Conservation (phyloP, 805 yeast genomes). For the Nakazawaea populi region DNA sequence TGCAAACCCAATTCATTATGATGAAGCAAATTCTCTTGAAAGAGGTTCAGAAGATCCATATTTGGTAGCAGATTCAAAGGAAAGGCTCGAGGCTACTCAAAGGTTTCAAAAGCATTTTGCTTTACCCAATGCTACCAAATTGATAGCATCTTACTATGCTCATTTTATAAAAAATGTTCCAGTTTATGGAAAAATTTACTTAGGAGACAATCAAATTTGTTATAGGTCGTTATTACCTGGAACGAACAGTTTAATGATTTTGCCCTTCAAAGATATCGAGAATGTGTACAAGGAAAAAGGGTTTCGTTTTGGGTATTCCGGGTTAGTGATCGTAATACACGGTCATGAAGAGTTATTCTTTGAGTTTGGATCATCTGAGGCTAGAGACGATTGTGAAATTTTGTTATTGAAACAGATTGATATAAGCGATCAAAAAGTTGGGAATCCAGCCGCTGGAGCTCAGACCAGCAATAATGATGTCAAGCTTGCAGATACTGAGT, state of each 20-base stretch:
- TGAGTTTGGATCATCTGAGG: constrained; percentile 60
- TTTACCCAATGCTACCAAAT: constrained; percentile 39
- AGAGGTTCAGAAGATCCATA: constrained; percentile 42
- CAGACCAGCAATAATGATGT: constrained; percentile 19
- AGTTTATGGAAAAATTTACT: constrained; percentile 74
- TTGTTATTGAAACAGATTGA: constrained; percentile 49
- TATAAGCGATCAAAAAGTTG: background rate
- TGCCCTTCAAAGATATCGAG: constrained; percentile 73
- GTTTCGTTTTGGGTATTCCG: constrained; percentile 62
- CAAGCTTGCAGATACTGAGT: constrained; percentile 23
- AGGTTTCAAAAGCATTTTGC: constrained; percentile 66
- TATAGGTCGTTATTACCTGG: constrained; percentile 80
- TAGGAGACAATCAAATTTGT: constrained; percentile 66
- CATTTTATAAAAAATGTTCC: constrained; percentile 70
- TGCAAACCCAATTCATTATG: constrained; percentile 59
- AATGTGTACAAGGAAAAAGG: constrained; percentile 64
- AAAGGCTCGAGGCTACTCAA: constrained; percentile 40
- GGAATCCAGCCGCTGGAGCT: no score
- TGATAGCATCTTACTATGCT: constrained; percentile 66
- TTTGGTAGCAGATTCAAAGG: constrained; percentile 38
- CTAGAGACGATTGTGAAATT: constrained; percentile 69
- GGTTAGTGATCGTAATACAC: constrained; percentile 60
- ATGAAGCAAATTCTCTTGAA: constrained; percentile 29
- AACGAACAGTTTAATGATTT: constrained; percentile 68
- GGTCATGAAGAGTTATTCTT: constrained; percentile 75